A percentile compares a stretch with the other conserved stretches of the same genome.
These are phyloP conservation scores for Pinus taeda DNA, from an alignment of 75 land plant genomes.

Conservation along the genomic window DNA sequence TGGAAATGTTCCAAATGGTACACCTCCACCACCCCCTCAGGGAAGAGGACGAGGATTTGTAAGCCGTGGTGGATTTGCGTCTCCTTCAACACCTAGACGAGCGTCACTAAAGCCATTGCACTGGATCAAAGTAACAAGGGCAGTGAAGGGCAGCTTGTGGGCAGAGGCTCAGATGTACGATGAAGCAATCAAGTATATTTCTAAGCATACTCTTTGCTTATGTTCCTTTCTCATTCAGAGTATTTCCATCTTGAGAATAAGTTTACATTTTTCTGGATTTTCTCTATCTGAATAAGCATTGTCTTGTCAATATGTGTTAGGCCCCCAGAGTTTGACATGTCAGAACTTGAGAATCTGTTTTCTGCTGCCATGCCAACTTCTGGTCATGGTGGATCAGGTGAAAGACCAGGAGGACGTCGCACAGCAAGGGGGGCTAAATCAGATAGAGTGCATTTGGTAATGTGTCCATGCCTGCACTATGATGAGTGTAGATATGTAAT, in stretches of 20 bases:
- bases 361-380: constrained; percentile 55
- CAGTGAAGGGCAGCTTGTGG: constrained; percentile 96
- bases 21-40: constrained; percentile 18
- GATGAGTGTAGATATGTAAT: not conserved
- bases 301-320: constrained; percentile 22
- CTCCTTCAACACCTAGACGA: constrained; percentile 45
- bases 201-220: not conserved
- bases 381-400: constrained; percentile 31
- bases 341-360: constrained; percentile 77
- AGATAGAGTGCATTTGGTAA: constrained; percentile 77
- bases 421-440: constrained; percentile 61
- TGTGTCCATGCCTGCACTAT: not conserved
- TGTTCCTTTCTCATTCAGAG: constrained; percentile 20
- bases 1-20: constrained; percentile 11
- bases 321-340: constrained; percentile 71
- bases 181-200: constrained; percentile 48
- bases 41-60: constrained; percentile 30
- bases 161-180: constrained; percentile 85
- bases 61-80: constrained; percentile 9
- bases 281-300: not conserved
- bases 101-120: constrained; percentile 86
- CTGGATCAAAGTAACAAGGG: constrained; percentile 97
- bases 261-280: constrained; percentile 6
- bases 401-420: constrained; percentile 48
- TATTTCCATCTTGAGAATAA: constrained; percentile 1